These are phyloP conservation scores for Leishmania lainsoni DNA, from an alignment of 208 protist species.

Conservation along the genomic window DNA sequence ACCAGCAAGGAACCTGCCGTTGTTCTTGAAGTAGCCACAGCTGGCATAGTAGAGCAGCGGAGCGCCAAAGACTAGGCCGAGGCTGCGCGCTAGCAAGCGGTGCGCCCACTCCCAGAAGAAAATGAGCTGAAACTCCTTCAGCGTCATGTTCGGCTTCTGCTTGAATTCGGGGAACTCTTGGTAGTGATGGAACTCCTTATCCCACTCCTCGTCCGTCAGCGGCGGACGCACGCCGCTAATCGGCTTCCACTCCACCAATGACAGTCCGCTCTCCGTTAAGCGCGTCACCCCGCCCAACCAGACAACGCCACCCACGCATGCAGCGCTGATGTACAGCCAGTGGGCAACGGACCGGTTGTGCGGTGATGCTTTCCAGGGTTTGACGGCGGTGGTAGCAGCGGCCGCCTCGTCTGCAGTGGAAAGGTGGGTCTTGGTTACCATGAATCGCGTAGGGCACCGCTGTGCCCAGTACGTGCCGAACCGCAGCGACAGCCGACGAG, in stretches of 20 bases:
- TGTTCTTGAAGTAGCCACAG: conserved; percentile 60
- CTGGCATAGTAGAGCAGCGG: conserved; percentile 90
- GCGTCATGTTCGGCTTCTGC: conserved; percentile 93
- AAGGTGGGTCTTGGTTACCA: conserved; percentile 1
- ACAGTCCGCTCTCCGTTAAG: conserved; percentile 94
- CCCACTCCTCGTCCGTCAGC: conserved; percentile 92
- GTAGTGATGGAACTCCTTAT: conserved; percentile 96
- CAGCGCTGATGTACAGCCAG: conserved; percentile 90
- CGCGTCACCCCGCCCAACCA: conserved; percentile 95
- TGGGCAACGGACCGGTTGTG: conserved; percentile 73
- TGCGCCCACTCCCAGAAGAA: conserved; percentile 98
- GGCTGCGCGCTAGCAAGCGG: conserved; percentile 89
- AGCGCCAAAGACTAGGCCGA: conserved; percentile 91
- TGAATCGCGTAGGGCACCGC: conserved; percentile 23
- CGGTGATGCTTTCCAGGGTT: conserved; percentile 33
- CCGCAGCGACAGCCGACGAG: conserved; percentile 12
- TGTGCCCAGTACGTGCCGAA: conserved; percentile 15
- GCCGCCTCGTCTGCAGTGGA: conserved; percentile 15
- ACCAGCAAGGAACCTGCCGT: conserved; percentile 45
- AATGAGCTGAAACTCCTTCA: conserved; percentile 97
- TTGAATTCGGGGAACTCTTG: conserved; percentile 96
- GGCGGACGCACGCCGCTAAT: conserved; percentile 91
- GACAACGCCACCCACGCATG: conserved; percentile 90
- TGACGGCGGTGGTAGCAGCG: conserved; percentile 7
- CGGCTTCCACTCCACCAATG: conserved; percentile 95